Base-by-base conservation (phyloP, 23 red algal species). In the Pyropia haitanensis region DNA sequence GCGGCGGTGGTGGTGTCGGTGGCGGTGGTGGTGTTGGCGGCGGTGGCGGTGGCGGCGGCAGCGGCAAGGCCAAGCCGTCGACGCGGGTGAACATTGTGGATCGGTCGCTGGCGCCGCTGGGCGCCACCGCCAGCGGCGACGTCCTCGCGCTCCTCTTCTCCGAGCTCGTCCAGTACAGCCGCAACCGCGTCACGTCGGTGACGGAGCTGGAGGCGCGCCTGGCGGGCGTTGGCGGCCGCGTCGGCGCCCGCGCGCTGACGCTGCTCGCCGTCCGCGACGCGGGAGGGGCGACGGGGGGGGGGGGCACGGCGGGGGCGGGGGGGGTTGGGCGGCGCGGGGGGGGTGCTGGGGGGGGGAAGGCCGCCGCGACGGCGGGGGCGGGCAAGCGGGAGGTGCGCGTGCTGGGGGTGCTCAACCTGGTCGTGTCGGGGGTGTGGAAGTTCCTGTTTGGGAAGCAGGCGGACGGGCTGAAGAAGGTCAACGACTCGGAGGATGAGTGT, bases 401-500 rank as follows among this genome's bases (percentile, higher is more conserved):
- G 1, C 61, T 88, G 2, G 72, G 57, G 51, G 79, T 95, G 12
- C 65, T 95, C 16, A 83, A 76, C 29, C 81, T 95, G 29, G 75
- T 88, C 14, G 70, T 73, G 12, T 50, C 72, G 49, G 67, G 61
- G 1, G 19, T 95, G 27, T 95, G 90, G 90, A 80, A 67, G 56
- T 95, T 95, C 51, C 65, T 95, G 21, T 95, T 81, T 58, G 83
- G 74, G 31, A 95, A 95, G 54, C 73, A 79, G 19, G 81, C 90
- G 9, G 90, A 95, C 29, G 80, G 63, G 29, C 69, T 95, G 18
- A 87, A 88, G 56, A 95, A 95, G 32, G 90, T 95, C 8, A 69
- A 75, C n/a, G 75, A 95, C 60, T 82, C 81, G 10, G 90, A 95
- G n/a, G 64, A 71, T 15, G 81, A 87, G 68, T 95, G 88, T 91